phyloP scores from a whole-genome alignment of 2,329 filamentous ascomycete genomes.

The Diaporthe humulicola region DNA sequence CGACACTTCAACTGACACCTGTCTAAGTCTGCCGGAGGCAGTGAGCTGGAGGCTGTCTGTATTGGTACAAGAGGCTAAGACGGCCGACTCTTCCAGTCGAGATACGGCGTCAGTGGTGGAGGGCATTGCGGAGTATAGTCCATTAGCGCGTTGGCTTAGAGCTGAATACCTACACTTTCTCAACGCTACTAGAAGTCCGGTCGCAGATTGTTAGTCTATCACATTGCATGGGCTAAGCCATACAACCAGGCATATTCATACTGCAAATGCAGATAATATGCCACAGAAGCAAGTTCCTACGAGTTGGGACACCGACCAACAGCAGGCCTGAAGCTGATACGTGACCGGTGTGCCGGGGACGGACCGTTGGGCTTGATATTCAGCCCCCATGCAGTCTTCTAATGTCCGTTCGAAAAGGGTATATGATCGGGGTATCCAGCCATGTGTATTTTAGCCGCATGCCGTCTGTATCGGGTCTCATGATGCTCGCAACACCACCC shows the following conservation, averaged over 20 bases:
- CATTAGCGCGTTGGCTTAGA: neutral
- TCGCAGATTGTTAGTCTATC: neutral
- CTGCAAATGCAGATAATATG: neutral
- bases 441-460: conserved; percentile 1
- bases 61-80: neutral
- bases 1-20: neutral
- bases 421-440: neutral
- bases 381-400: neutral
- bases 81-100: neutral
- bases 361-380: neutral
- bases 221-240: conserved; percentile 4
- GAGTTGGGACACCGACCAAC: neutral
- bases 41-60: no score
- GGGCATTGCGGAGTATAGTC: neutral
- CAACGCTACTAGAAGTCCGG: neutral
- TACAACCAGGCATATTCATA: neutral
- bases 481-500: conserved; percentile 22
- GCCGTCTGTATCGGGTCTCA: conserved; percentile 1
- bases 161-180: neutral
- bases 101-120: neutral
- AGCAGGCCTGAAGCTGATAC: neutral
- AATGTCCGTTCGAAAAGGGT: neutral
- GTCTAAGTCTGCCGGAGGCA: neutral
- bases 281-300: neutral
- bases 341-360: conserved; percentile 10